Conservation (phyloP, 441 rosid species). For the Jatropha multifida region DNA sequence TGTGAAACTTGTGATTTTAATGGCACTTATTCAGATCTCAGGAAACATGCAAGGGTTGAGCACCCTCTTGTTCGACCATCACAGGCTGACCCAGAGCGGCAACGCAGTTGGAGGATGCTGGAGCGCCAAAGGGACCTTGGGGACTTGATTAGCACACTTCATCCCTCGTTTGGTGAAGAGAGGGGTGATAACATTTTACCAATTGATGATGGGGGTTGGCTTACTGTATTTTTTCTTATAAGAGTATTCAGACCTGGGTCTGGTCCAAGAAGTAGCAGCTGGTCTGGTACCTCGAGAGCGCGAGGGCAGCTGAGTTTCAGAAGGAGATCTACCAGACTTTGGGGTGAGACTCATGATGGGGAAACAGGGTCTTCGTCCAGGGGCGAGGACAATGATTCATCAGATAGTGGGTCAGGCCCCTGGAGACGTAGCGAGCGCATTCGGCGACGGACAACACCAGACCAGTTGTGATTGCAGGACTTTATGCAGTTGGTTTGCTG, state of each 20-base stretch:
- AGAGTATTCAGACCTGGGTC: slow-evolving; percentile 76
- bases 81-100: slow-evolving; percentile 86
- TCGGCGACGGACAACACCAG: slow-evolving; percentile 47
- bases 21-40: slow-evolving; percentile 76
- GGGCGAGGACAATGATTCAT: slow-evolving; percentile 62
- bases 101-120: slow-evolving; percentile 87
- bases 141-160: slow-evolving; percentile 86
- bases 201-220: slow-evolving; percentile 73
- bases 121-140: slow-evolving; percentile 98
- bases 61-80: slow-evolving; percentile 92
- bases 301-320: slow-evolving; percentile 58
- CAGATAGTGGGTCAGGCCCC: slow-evolving; percentile 49
- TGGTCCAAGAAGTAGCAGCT: slow-evolving; percentile 65
- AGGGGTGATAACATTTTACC: slow-evolving; percentile 55
- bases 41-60: slow-evolving; percentile 87
- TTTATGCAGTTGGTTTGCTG: slow-evolving; percentile 8
- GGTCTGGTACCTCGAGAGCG: slow-evolving; percentile 71
- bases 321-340: slow-evolving; percentile 63
- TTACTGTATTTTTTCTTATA: slow-evolving; percentile 81
- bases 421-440: slow-evolving; percentile 44
- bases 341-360: slow-evolving; percentile 81
- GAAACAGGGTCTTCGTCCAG: slow-evolving; percentile 65
- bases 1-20: slow-evolving; percentile 78
- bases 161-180: slow-evolving; percentile 80
- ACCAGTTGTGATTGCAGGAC: slow-evolving; percentile 34